Evolutionary conservation across 177 flowering plant species (phyloP).

Genomic region (Vitis hybrid): DNA sequence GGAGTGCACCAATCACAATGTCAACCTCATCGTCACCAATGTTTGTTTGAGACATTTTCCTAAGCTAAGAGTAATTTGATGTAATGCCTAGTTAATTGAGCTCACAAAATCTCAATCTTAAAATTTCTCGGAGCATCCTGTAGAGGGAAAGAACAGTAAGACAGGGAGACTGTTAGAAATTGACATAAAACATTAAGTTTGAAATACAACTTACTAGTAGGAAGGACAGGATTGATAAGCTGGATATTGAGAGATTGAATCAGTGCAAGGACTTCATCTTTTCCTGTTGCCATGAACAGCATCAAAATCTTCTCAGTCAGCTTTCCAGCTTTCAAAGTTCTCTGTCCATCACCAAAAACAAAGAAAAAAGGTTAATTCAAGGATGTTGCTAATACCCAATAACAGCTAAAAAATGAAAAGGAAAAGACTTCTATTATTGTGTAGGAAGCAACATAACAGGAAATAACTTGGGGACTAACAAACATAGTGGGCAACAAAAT

Average conservation of each 20-base stretch:
- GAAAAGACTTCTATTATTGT: no score
- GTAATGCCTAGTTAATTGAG: constrained; percentile 7
- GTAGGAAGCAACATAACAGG: no score
- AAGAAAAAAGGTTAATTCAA: neutral
- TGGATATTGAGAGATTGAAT: constrained; percentile 63
- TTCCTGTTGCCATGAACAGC: constrained; percentile 72
- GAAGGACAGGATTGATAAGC: constrained; percentile 73
- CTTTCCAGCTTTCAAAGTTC: constrained; percentile 83
- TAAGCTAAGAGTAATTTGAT: neutral
- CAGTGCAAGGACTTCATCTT: constrained; percentile 60
- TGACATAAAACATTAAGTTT: neutral
- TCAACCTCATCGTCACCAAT: constrained; percentile 71
- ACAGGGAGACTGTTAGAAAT: neutral
- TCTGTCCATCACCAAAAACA: constrained; percentile 34
- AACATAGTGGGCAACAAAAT: no score
- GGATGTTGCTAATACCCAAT: neutral
- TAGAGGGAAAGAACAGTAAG: neutral
- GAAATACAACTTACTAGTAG: constrained; percentile 66
- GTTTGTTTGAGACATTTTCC: constrained; percentile 54
- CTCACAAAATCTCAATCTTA: constrained; percentile 16
- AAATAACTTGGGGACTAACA: no score
- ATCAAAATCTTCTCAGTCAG: constrained; percentile 79
- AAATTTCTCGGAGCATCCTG: constrained; percentile 87
- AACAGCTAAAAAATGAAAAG: neutral
- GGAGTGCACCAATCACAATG: constrained; percentile 81